phyloP scores from a whole-genome alignment of 2,329 filamentous ascomycete genomes.

The Xylogone sp. region DNA sequence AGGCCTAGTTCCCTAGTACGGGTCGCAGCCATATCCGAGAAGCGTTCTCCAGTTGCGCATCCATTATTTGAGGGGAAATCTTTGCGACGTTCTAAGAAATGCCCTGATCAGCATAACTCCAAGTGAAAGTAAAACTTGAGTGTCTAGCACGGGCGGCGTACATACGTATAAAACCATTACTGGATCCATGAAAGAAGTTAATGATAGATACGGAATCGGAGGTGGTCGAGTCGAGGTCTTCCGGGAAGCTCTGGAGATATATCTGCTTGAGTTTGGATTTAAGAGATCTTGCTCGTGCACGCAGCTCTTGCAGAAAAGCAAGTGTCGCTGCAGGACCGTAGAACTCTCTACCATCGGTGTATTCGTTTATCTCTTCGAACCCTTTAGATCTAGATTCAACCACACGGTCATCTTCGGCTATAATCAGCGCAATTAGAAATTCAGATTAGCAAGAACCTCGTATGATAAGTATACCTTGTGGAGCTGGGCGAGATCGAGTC shows the following conservation, averaged over 20 bases:
- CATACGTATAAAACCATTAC: constrained; percentile 1
- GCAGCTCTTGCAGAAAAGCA: background rate
- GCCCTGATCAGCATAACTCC: background rate
- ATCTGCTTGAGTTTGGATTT: background rate
- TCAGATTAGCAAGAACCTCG: no score
- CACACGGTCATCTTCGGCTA: no score
- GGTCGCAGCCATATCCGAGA: background rate
- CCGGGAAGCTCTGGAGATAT: background rate
- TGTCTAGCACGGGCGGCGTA: background rate
- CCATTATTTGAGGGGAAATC: no score
- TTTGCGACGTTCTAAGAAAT: no score
- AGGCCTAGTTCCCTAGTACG: background rate
- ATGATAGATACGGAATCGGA: background rate
- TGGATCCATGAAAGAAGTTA: background rate
- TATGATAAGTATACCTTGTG: no score
- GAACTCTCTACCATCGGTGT: background rate
- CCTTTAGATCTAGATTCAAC: no score
- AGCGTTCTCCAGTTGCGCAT: no score
- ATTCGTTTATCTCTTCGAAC: background rate
- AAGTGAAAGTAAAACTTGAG: background rate
- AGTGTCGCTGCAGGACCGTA: background rate
- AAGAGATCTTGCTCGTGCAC: background rate
- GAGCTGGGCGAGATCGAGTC: no score
- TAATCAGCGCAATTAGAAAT: no score
- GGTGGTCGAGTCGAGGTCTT: background rate